Evolutionary conservation across 306 rosid species (phyloP), one percentile per base, ranked within the genome.

Genomic region (Vigna reflexopilosa): DNA sequence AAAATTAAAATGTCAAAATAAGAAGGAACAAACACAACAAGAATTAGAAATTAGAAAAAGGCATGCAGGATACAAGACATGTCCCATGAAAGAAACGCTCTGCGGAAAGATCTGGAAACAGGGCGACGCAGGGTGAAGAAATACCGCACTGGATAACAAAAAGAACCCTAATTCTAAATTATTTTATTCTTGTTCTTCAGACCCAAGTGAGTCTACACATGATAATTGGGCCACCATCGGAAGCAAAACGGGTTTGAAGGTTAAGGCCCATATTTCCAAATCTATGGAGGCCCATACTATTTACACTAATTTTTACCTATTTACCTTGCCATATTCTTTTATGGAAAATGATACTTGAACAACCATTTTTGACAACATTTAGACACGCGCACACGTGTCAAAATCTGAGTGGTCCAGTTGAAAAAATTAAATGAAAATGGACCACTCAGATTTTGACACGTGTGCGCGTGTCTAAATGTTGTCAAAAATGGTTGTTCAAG

Each of bases 81-180:
- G 48, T 0, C 24, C 8, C 20, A n/a, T 3, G 55, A 24, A 45
- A 15, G 49, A 64, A 36, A 38, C 1, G 16, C 70, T 2, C 70
- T 24, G 15, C 28, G 3, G 1, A 64, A 8, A 4, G 30, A 64
- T 64, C 3, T 1, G 9, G 14, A 47, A 5, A 26, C 17, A 67
- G 11, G 12, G 55, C 7, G 36, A 45, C 3, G 15, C 40, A 13
- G 26, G 2, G 4, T 24, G 38, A 9, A 11, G 7, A 17, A 24
- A 24, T 9, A 17, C 13, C 19, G 24, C 40, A 34, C 14, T 48
- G 38, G 6, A 49, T 7, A 44, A 13, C 20, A 8, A 36, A 36
- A 36, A 36, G n/a, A 77, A 78, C 76, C 81, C 82, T 78, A 57
- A 78, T 68, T 45, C 36, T 13, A 17, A 9, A 44, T 47, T 58